These are phyloP conservation scores for Aspergillus sp. DNA, from an alignment of 2,329 filamentous ascomycete species.

Conservation along the genomic window DNA sequence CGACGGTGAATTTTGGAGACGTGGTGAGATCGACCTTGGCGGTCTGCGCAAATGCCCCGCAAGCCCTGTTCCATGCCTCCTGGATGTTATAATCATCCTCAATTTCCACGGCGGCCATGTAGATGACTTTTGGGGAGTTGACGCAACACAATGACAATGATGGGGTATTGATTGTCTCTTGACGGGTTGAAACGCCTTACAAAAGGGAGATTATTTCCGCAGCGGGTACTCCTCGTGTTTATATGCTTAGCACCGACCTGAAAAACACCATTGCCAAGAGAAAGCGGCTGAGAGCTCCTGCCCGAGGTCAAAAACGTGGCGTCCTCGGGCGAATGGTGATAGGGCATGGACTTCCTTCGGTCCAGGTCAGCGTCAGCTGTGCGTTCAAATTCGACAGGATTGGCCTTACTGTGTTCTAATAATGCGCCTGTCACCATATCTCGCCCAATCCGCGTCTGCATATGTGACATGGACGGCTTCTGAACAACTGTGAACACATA, in stretches of 20 bases:
- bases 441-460: too few relatives aligned
- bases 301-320: background rate
- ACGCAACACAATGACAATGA: too few relatives aligned
- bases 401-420: too few relatives aligned
- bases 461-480: too few relatives aligned
- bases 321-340: background rate
- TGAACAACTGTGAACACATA: too few relatives aligned
- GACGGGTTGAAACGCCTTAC: background rate
- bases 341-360: too few relatives aligned
- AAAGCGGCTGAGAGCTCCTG: background rate
- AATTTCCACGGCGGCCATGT: background rate
- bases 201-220: background rate
- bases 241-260: background rate
- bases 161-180: too few relatives aligned
- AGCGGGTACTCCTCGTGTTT: background rate
- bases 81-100: slow-evolving; percentile 16
- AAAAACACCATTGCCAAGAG: background rate
- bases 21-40: slow-evolving; percentile 19
- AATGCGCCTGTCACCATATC: too few relatives aligned
- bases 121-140: too few relatives aligned
- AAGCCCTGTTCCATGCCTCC: slow-evolving; percentile 17
- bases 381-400: too few relatives aligned
- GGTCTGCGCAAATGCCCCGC: slow-evolving; percentile 15
- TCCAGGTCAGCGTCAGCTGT: too few relatives aligned
- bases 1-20: slow-evolving; percentile 15